phyloP scores from a whole-genome alignment of 2,329 filamentous ascomycete genomes.

The Colletotrichum incanum region DNA sequence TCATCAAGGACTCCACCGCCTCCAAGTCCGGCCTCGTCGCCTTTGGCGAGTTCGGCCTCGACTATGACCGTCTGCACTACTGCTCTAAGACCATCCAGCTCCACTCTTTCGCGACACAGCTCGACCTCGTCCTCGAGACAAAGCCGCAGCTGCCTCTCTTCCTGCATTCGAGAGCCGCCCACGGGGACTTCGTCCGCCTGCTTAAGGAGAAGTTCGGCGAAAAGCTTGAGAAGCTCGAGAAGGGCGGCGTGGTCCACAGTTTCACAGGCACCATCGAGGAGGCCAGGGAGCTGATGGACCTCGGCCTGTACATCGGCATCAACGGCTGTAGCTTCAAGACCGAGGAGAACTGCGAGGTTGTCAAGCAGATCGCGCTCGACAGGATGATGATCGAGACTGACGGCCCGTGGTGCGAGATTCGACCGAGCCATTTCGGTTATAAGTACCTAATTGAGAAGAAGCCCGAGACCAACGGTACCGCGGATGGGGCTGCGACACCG shows the following conservation, averaged over 20 bases:
- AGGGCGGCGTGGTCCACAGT: constrained; percentile 89
- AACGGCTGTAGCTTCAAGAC: constrained; percentile 99
- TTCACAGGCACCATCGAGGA: constrained; percentile 93
- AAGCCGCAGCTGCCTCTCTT: constrained; percentile 88
- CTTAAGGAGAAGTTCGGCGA: constrained; percentile 73
- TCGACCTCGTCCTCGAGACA: constrained; percentile 80
- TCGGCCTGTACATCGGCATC: constrained; percentile 92
- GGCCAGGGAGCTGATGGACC: constrained; percentile 83
- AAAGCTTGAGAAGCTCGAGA: constrained; percentile 76
- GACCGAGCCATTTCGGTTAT: constrained; percentile 88
- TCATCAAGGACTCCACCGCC: constrained; percentile 74
- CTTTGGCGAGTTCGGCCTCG: constrained; percentile 95
- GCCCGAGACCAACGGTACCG: constrained; percentile 47
- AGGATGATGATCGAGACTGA: constrained; percentile 95
- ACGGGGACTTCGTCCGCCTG: constrained; percentile 84
- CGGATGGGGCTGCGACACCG: constrained; percentile 41
- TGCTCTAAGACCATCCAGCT: constrained; percentile 85
- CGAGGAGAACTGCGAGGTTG: constrained; percentile 88
- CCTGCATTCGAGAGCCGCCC: constrained; percentile 90
- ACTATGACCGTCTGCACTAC: constrained; percentile 93
- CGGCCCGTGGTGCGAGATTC: constrained; percentile 97
- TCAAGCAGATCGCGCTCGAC: constrained; percentile 83
- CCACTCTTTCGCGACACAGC: constrained; percentile 87
- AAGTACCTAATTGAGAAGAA: constrained; percentile 72
- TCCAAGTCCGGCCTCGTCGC: constrained; percentile 74